Conservation (phyloP, 495 filamentous ascomycete species). For the Acidomyces sp. region DNA sequence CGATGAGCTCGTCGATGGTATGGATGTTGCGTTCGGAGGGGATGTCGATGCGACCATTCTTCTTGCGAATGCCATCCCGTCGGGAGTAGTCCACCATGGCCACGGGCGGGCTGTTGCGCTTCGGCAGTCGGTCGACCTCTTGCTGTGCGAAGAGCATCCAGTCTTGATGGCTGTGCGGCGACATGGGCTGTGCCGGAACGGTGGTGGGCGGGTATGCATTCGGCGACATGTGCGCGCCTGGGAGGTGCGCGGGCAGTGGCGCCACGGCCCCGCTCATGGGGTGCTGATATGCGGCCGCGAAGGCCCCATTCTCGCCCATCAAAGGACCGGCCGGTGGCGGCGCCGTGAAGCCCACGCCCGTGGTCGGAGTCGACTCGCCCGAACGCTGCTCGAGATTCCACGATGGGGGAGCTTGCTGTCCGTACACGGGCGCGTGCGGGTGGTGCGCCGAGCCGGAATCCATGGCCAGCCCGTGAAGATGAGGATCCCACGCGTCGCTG, state of each 20-base stretch:
- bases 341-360: conserved; percentile 24
- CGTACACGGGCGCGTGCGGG: conserved; percentile 28
- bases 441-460: conserved; percentile 30
- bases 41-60: conserved; percentile 98
- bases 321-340: conserved; percentile 28
- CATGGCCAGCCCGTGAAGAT: conserved; percentile 20
- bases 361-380: conserved; percentile 33
- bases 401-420: conserved; percentile 24
- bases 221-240: conserved; percentile 1
- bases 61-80: conserved; percentile 94
- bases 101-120: conserved; percentile 64
- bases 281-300: conserved; percentile 22
- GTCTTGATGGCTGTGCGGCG: conserved; percentile 48
- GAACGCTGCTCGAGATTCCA: conserved; percentile 28
- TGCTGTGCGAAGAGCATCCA: conserved; percentile 39
- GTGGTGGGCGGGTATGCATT: conserved; percentile 20
- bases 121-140: conserved; percentile 48
- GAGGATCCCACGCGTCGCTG: conserved; percentile 26
- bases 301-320: conserved; percentile 33
- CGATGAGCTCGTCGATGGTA: conserved; percentile 92
- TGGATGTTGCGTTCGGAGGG: conserved; percentile 80
- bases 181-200: conserved; percentile 42
- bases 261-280: conserved; percentile 23
- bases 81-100: conserved; percentile 60
- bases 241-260: conserved; percentile 24